Evolutionary conservation across 2,329 filamentous ascomycete species (phyloP).

Genomic region (Fusarium domesticum): DNA sequence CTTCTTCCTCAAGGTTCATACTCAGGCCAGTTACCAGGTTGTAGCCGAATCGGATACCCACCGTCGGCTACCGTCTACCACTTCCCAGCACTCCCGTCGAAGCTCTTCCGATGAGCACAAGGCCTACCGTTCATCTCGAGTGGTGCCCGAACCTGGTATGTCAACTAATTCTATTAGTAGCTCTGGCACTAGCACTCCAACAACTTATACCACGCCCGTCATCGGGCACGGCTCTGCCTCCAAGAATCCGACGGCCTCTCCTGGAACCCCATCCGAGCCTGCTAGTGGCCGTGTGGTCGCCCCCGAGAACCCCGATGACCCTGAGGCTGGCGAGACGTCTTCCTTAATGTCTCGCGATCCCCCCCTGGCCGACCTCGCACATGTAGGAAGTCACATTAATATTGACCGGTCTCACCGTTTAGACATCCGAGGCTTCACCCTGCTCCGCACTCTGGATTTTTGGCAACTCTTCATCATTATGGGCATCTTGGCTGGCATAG

Average conservation of each 20-base stretch:
- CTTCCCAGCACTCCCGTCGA: conserved; percentile 39
- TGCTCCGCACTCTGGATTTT: conserved; percentile 74
- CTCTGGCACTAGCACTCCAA: conserved; percentile 33
- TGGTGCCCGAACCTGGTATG: conserved; percentile 64
- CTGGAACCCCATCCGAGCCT: conserved; percentile 28
- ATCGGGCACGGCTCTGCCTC: conserved; percentile 15
- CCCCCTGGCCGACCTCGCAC: conserved; percentile 48
- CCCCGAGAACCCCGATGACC: conserved; percentile 29
- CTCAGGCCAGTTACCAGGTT: conserved; percentile 56
- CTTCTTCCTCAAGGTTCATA: conserved; percentile 79
- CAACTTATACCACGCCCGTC: conserved; percentile 20
- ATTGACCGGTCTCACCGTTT: conserved; percentile 71
- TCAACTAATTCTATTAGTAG: conserved; percentile 36
- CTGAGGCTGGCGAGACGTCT: conserved; percentile 68
- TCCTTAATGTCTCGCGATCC: conserved; percentile 70
- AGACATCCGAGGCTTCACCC: conserved; percentile 84
- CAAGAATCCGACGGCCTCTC: conserved; percentile 20
- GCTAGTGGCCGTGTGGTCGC: conserved; percentile 27
- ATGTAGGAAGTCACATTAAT: conserved; percentile 62
- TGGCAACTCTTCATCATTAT: conserved; percentile 89
- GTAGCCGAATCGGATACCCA: conserved; percentile 41
- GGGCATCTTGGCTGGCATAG: conserved; percentile 87
- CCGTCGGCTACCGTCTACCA: conserved; percentile 10
- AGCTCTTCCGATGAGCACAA: conserved; percentile 44
- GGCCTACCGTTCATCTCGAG: conserved; percentile 36